Base-by-base conservation (phyloP, 1,284 basidiomycete genomes). In the Flammula alnicola region DNA sequence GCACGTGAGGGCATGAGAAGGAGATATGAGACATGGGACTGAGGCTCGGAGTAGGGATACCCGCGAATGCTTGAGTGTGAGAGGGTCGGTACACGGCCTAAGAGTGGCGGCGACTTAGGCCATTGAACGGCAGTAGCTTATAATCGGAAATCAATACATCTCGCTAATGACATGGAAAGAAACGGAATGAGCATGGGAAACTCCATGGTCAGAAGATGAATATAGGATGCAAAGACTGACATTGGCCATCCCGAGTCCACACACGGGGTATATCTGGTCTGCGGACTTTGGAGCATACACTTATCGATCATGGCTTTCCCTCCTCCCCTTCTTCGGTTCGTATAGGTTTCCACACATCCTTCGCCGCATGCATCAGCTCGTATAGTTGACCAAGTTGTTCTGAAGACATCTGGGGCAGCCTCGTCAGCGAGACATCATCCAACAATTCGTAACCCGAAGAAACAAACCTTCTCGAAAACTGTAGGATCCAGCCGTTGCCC, bases 331-430 rank as follows among this genome's bases (percentile, higher is more conserved):
- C 49, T 54, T 64, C 64, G 16, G 62, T 43, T 47, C 65, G 51
- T 35, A 73, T 66, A 14, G 80, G 74, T 64, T 88, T 93, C 91
- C 90, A 95, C 10, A 95, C 77, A 51, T 88, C 86, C 63, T 91
- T 92, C 0, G 92, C 86, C 1, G 85, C 90, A 57, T 92, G 87
- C 91, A 95, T 93, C 51, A 98, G 77, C 67, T 95, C 93, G 64
- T 95, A 93, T 35, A 97, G 71, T 66, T 97, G 94, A 1, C 90
- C 90, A 4, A 96, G 76, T 66, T 97, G 94, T 66, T 95, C 89
- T n/a, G 77, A 70, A n/a, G 90, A 93, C 82, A 97, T 87, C 88
- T 94, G 52, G 14, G 14, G n/a, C n/a, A 35, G 83, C 83, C 89
- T 52, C 5, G 42, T 43, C 42, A 57, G 35, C 35, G 23, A 2